Evolutionary conservation across 2,329 filamentous ascomycete species (phyloP).

Genomic region (Emmonsiellopsis sp.): DNA sequence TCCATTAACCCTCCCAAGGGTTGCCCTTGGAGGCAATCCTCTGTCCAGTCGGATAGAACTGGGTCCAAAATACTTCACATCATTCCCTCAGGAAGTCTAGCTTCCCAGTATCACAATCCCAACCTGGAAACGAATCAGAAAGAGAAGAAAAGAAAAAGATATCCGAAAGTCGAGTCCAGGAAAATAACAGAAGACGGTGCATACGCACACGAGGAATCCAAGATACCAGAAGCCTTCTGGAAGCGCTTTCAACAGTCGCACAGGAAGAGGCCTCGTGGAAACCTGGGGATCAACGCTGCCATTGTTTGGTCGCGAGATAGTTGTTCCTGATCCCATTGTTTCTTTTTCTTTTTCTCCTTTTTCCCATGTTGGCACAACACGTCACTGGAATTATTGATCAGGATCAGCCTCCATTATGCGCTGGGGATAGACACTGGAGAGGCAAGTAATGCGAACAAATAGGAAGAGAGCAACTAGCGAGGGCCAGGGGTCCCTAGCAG

Average conservation of each 20-base stretch:
- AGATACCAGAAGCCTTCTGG: background rate
- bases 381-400: background rate
- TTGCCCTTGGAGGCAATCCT: no score
- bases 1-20: no score
- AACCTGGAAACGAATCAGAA: no score
- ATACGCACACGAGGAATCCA: background rate
- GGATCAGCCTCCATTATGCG: background rate
- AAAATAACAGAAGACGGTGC: background rate
- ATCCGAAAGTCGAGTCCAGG: no score
- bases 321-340: background rate
- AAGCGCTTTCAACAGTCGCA: background rate
- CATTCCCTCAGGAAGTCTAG: no score
- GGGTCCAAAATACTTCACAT: no score
- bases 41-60: no score
- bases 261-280: background rate
- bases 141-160: background rate
- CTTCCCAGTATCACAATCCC: no score
- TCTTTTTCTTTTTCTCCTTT: background rate
- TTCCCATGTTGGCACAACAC: background rate
- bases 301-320: background rate
- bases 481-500: background rate
- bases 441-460: background rate
- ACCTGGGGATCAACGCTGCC: background rate
- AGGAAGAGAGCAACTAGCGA: background rate
- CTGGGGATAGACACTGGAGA: background rate